phyloP scores from a whole-genome alignment of 805 yeast species.

The Wickerhamiella parazyma region DNA sequence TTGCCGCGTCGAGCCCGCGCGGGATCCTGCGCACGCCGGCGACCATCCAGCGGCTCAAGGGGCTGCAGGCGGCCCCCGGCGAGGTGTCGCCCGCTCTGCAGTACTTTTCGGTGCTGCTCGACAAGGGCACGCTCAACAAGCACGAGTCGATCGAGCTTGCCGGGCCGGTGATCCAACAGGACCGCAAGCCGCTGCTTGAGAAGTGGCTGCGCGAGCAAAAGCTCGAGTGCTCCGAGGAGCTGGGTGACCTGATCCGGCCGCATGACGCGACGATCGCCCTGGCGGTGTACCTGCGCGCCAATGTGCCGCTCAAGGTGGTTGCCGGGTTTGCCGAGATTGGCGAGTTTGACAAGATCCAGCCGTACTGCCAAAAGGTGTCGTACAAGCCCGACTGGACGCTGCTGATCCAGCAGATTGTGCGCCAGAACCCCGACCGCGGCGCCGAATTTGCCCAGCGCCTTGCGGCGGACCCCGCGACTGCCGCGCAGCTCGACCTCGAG shows the following conservation, averaged over 20 bases:
- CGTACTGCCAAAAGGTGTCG: slow-evolving; percentile 80
- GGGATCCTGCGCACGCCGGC: slow-evolving; percentile 73
- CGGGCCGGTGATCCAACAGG: slow-evolving; percentile 88
- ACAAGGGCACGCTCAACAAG: slow-evolving; percentile 83
- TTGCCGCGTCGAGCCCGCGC: slow-evolving; percentile 89
- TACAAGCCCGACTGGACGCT: slow-evolving; percentile 84
- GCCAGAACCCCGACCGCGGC: slow-evolving; percentile 95
- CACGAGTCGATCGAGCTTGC: slow-evolving; percentile 91
- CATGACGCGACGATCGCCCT: slow-evolving; percentile 74
- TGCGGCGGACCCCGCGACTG: slow-evolving; percentile 39
- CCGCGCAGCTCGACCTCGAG: slow-evolving; percentile 59
- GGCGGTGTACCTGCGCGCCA: slow-evolving; percentile 77
- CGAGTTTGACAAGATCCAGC: slow-evolving; percentile 88
- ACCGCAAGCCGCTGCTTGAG: slow-evolving; percentile 82
- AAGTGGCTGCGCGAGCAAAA: slow-evolving; percentile 95
- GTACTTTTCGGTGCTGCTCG: slow-evolving; percentile 81
- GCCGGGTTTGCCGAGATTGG: slow-evolving; percentile 88
- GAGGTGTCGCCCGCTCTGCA: slow-evolving; percentile 88
- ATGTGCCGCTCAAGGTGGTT: slow-evolving; percentile 77
- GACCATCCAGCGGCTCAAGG: slow-evolving; percentile 84
- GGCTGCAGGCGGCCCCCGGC: slow-evolving; percentile 84
- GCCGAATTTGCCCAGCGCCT: slow-evolving; percentile 91
- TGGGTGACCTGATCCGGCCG: slow-evolving; percentile 91
- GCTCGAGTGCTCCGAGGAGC: slow-evolving; percentile 86
- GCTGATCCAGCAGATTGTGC: slow-evolving; percentile 75